A percentile compares a stretch with the other conserved stretches of the same genome.
Conservation (phyloP, 1,284 basidiomycete genomes). For the Ceratobasidium sp. region DNA sequence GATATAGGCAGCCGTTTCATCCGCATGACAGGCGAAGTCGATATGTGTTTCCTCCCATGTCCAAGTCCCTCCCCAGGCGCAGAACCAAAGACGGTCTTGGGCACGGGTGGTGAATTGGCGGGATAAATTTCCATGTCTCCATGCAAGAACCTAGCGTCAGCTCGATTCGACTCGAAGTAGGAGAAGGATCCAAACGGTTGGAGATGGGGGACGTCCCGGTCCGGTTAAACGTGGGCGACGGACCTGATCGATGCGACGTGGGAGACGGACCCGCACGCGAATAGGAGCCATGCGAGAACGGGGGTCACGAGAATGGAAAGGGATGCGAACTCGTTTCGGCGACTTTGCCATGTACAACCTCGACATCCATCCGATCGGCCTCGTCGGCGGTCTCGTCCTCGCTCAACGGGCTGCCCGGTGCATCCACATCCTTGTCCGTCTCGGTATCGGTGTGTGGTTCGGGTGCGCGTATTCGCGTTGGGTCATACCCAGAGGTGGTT, state of each 20-base stretch:
- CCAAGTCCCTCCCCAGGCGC: neutral
- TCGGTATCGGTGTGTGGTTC: constrained; percentile 22
- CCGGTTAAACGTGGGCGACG: neutral
- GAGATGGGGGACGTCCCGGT: neutral
- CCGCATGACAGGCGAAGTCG: constrained; percentile 1
- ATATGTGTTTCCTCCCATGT: neutral
- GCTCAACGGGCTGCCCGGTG: constrained; percentile 11
- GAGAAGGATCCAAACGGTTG: neutral
- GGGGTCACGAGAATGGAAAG: neutral
- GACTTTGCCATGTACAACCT: neutral
- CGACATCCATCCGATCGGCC: constrained; percentile 2
- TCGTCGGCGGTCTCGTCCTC: constrained; percentile 32
- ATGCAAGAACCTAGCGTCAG: constrained; percentile 1
- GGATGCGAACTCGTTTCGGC: neutral
- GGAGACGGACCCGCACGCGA: neutral
- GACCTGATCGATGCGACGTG: neutral
- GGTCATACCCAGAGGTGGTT: neutral
- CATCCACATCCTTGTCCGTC: constrained; percentile 33
- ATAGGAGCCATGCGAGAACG: neutral
- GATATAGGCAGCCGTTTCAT: neutral
- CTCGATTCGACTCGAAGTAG: neutral
- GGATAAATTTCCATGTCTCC: constrained; percentile 27
- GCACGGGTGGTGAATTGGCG: constrained; percentile 23
- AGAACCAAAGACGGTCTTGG: constrained; percentile 15
- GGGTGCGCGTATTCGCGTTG: neutral